phyloP scores from a whole-genome alignment of 257 asterid genomes.

The Solanum paucissectum region DNA sequence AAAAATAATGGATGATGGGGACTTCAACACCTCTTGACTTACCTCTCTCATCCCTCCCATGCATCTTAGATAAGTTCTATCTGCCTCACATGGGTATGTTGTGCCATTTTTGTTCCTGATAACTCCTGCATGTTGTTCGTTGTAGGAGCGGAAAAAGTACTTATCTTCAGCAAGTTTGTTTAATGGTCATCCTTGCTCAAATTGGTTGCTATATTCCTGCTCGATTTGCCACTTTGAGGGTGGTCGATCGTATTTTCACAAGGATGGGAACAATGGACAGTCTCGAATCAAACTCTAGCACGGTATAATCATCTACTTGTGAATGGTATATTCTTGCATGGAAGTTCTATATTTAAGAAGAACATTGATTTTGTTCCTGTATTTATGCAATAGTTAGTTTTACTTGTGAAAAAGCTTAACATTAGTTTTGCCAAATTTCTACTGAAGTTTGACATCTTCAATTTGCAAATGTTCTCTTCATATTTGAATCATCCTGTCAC shows the following conservation, averaged over 20 bases:
- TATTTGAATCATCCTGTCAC: neutral
- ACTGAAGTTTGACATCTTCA: neutral
- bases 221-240: conserved; percentile 74
- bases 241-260: conserved; percentile 91
- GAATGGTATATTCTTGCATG: neutral
- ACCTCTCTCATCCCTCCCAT: neutral
- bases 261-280: conserved; percentile 93
- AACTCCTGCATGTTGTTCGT: conserved; percentile 6
- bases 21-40: neutral
- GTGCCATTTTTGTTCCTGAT: neutral
- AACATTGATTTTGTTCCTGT: neutral
- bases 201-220: conserved; percentile 97
- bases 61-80: neutral
- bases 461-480: neutral
- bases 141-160: conserved; percentile 98
- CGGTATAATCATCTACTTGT: conserved; percentile 34
- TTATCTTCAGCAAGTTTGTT: conserved; percentile 90
- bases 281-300: conserved; percentile 93
- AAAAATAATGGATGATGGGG: neutral
- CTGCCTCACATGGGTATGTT: neutral
- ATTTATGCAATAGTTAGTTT: neutral
- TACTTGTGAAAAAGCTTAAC: neutral
- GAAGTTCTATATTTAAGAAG: neutral
- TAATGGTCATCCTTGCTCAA: conserved; percentile 89
- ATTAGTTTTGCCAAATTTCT: neutral